Conservation (phyloP, 257 asterid species). For the Solanum piurae region DNA sequence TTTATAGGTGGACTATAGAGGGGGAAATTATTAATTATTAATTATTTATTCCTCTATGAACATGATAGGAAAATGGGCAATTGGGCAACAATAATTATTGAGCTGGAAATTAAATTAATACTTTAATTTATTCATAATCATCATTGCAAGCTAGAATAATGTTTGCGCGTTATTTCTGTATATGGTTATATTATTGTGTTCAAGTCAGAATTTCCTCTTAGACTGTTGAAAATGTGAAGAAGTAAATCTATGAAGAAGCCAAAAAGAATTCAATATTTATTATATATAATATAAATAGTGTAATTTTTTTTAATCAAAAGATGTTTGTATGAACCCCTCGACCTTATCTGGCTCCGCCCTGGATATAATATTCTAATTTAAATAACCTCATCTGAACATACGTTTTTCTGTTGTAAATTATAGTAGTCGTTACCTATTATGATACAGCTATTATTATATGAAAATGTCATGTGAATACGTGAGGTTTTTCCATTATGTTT, state of each 20-base stretch:
- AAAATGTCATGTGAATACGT: background rate
- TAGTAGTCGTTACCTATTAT: background rate
- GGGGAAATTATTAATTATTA: background rate
- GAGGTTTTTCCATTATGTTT: background rate
- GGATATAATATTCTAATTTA: background rate
- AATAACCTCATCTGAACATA: background rate
- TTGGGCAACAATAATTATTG: background rate
- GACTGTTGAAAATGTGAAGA: background rate
- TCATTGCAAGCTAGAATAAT: background rate
- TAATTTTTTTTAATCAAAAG: background rate
- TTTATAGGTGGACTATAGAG: background rate
- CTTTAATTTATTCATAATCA: background rate
- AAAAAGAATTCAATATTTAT: fast-evolving
- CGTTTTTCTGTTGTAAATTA: background rate
- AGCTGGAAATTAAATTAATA: background rate
- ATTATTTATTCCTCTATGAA: background rate
- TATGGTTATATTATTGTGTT: background rate
- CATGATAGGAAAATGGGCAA: background rate
- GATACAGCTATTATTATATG: background rate
- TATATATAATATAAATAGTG: background rate
- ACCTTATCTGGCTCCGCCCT: background rate
- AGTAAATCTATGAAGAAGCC: background rate
- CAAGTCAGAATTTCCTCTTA: background rate
- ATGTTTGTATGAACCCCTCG: background rate
- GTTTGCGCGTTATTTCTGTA: background rate